Evolutionary conservation across 2,329 filamentous ascomycete genomes (phyloP).

Genomic region (Allantophomopsis lycopodina): DNA sequence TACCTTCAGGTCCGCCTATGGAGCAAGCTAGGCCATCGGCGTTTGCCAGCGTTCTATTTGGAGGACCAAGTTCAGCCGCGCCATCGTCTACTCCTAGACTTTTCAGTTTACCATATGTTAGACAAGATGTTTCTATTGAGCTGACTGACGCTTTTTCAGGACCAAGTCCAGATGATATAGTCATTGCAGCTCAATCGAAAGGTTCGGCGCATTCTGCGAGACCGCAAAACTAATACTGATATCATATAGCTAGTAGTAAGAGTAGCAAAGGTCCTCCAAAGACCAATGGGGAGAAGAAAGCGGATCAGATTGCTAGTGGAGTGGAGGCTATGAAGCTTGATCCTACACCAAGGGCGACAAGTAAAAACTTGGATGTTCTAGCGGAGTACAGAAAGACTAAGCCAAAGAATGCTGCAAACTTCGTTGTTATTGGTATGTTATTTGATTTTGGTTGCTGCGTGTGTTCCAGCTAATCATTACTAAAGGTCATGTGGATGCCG

Average conservation of each 20-base stretch:
- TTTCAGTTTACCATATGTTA: conserved; percentile 25
- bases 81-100: conserved; percentile 7
- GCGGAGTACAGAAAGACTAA: conserved; percentile 65
- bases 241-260: conserved; percentile 26
- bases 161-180: conserved; percentile 85
- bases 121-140: conserved; percentile 19
- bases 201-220: conserved; percentile 41
- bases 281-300: conserved; percentile 24
- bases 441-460: conserved; percentile 4
- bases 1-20: conserved; percentile 3
- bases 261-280: conserved; percentile 22
- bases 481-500: conserved; percentile 86
- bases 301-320: conserved; percentile 27
- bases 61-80: conserved; percentile 10
- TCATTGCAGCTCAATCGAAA: conserved; percentile 79
- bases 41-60: conserved; percentile 29
- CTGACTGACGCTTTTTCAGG: conserved; percentile 56
- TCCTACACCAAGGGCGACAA: conserved; percentile 43
- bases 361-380: conserved; percentile 75
- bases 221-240: conserved; percentile 20
- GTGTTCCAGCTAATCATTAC: not conserved
- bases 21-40: conserved; percentile 21
- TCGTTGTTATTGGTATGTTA: conserved; percentile 74
- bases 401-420: conserved; percentile 71
- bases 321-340: conserved; percentile 31